Evolutionary conservation across 192 early-diverging fungal genomes (phyloP).

Genomic region (Backusella psychrophila): DNA sequence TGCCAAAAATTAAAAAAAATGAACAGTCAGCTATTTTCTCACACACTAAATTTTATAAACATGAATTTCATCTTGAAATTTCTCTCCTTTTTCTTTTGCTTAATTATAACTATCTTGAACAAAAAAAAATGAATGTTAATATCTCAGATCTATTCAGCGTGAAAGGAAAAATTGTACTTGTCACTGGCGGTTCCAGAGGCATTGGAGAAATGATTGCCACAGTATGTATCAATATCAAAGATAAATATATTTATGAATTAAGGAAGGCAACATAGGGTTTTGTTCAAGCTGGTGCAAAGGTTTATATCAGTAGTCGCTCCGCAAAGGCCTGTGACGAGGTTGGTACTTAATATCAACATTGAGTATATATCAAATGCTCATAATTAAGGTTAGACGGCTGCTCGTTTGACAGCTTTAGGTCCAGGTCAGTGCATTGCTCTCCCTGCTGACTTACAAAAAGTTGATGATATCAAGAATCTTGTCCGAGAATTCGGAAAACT

Average conservation of each 20-base stretch:
- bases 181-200: slow-evolving; percentile 75
- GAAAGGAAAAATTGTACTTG: slow-evolving; percentile 53
- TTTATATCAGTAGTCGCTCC: slow-evolving; percentile 91
- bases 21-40: neutral
- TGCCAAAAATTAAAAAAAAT: neutral
- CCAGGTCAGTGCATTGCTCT: slow-evolving; percentile 70
- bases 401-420: slow-evolving; percentile 57
- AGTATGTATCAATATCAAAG: slow-evolving; percentile 15
- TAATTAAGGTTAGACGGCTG: slow-evolving; percentile 39
- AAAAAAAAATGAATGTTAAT: slow-evolving; percentile 2
- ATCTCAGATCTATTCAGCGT: slow-evolving; percentile 14
- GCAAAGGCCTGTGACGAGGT: slow-evolving; percentile 55
- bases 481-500: slow-evolving; percentile 48
- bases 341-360: neutral
- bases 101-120: neutral
- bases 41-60: neutral
- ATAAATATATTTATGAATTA: neutral
- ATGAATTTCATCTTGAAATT: neutral
- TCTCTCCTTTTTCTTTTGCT: neutral
- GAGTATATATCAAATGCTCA: neutral
- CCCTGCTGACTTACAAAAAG: slow-evolving; percentile 64
- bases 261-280: slow-evolving; percentile 48
- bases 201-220: slow-evolving; percentile 58
- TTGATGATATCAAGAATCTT: slow-evolving; percentile 56
- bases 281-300: slow-evolving; percentile 84